phyloP scores from a whole-genome alignment of 139 green algal genomes.

The Zygnema circumcarinatum region DNA sequence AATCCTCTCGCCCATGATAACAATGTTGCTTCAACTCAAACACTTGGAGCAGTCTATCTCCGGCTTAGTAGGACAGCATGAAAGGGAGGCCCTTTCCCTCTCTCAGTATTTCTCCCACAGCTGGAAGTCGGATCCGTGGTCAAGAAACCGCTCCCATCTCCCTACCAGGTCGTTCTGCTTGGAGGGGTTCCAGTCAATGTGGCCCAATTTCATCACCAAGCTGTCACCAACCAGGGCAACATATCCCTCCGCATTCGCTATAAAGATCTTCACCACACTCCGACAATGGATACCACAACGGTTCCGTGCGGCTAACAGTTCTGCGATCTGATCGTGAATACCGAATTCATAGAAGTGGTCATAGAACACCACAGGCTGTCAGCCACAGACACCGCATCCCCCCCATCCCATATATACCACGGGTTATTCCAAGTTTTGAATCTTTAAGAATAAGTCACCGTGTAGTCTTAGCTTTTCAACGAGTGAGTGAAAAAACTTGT shows the following conservation, averaged over 20 bases:
- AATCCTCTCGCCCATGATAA: too few species aligned
- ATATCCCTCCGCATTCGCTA: conserved; percentile 63
- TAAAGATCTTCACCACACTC: conserved; percentile 64
- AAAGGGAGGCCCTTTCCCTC: too few species aligned
- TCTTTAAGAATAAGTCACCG: too few species aligned
- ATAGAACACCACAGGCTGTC: conserved; percentile 67
- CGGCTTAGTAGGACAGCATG: too few species aligned
- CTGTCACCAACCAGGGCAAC: conserved; percentile 64
- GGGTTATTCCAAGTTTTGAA: too few species aligned
- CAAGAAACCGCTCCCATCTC: conserved; percentile 36
- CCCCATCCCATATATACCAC: too few species aligned
- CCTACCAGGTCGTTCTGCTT: conserved; percentile 49
- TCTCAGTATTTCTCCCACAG: conserved; percentile 31
- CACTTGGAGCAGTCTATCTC: too few species aligned
- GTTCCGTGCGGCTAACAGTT: conserved; percentile 63
- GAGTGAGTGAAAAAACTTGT: too few species aligned
- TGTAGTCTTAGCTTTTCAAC: too few species aligned
- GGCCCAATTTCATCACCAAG: conserved; percentile 48
- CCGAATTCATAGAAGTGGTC: conserved; percentile 67
- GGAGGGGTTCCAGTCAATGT: conserved; percentile 51
- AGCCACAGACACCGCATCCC: conserved; percentile 38
- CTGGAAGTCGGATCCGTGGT: conserved; percentile 37
- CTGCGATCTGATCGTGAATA: conserved; percentile 50
- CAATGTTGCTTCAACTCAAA: too few species aligned
- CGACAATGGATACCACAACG: conserved; percentile 60